Base-by-base conservation (phyloP, 2,329 filamentous ascomycete genomes). In the Botryotinia globosa region DNA sequence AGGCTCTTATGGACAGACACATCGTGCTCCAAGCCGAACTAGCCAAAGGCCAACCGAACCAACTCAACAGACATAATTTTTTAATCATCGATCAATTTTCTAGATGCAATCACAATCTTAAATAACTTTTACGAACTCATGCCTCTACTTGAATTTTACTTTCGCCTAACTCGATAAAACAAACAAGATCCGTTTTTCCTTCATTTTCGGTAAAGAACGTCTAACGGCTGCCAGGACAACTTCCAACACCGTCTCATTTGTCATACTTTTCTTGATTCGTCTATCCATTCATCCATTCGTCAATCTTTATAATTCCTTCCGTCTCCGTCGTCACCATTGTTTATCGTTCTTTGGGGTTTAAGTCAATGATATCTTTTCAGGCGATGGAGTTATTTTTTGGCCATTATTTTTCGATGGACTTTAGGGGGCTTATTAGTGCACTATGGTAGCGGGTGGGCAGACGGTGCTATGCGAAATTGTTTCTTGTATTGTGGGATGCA, bases 1-100 rank as follows among this genome's bases (percentile, higher is more conserved):
- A 25, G 74, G 73, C 4, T 76, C 76, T 10, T 69, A 73, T 32
- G 58, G 37, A 62, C 34, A 73, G 20, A 69, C 71, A 20, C 70
- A 71, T 62, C 62, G 56, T 25, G 72, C 56, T 42, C 69, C 74
- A 69, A 77, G 73, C 62, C 73, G 75, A 45, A 75, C 76, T n/a
- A 77, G 75, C 42, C 66, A 77, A n/a, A 72, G 63, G 18, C 70
- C 63, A 14, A 61, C n/a, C n/a, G 70, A 72, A 42, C 32, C 70
- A 42, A 58, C 48, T 56, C 65, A 68, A 68, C 48, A 68, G 45
- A 72, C 70, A 34, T 68, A 48, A 37, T 67, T 48, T 9, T 10
- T 65, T 59, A 39, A 72, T 68, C 32, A 54, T 37, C 14, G 29
- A 48, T 39, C 4, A 34, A 39, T 2, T 39, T 14, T 45, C n/a